phyloP scores from a whole-genome alignment of 371 early-diverging fungal genomes.

The Gilbertella persicaria region DNA sequence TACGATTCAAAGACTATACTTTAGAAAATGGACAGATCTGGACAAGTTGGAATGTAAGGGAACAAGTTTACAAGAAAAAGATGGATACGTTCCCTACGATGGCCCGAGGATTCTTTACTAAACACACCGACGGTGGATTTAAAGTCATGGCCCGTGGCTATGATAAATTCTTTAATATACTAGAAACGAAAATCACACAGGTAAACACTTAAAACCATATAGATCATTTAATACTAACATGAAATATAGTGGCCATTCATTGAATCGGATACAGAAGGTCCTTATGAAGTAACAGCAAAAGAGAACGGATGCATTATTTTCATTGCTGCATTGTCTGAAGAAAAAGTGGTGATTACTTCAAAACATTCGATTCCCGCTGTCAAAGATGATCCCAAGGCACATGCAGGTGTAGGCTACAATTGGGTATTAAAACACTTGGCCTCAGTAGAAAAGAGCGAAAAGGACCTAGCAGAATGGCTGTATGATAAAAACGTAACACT shows the following conservation, averaged over 20 bases:
- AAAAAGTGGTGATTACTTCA: slow-evolving; percentile 81
- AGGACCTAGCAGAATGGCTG: slow-evolving; percentile 78
- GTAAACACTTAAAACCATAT: slow-evolving; percentile 15
- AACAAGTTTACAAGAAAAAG: slow-evolving; percentile 59
- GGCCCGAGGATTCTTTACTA: slow-evolving; percentile 86
- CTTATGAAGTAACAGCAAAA: slow-evolving; percentile 91
- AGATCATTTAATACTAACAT: not conserved
- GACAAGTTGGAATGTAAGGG: slow-evolving; percentile 50
- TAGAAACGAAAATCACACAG: slow-evolving; percentile 60
- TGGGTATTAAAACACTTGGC: slow-evolving; percentile 79
- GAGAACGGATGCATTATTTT: slow-evolving; percentile 97
- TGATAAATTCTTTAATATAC: slow-evolving; percentile 93
- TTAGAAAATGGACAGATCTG: slow-evolving; percentile 24
- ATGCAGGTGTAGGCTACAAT: slow-evolving; percentile 69
- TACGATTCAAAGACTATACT: slow-evolving; percentile 28
- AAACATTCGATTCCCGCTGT: slow-evolving; percentile 70
- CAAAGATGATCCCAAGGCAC: slow-evolving; percentile 34
- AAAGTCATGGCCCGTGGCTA: slow-evolving; percentile 85
- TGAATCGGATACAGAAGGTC: slow-evolving; percentile 66
- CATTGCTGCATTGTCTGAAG: slow-evolving; percentile 65
- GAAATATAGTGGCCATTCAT: slow-evolving; percentile 57
- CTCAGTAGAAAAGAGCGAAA: slow-evolving; percentile 48
- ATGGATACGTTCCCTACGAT: slow-evolving; percentile 64
- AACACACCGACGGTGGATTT: slow-evolving; percentile 26
- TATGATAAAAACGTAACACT: slow-evolving; percentile 74